Evolutionary conservation across 371 early-diverging fungal species (phyloP).

Genomic region (Cokeromyces recurvatus): DNA sequence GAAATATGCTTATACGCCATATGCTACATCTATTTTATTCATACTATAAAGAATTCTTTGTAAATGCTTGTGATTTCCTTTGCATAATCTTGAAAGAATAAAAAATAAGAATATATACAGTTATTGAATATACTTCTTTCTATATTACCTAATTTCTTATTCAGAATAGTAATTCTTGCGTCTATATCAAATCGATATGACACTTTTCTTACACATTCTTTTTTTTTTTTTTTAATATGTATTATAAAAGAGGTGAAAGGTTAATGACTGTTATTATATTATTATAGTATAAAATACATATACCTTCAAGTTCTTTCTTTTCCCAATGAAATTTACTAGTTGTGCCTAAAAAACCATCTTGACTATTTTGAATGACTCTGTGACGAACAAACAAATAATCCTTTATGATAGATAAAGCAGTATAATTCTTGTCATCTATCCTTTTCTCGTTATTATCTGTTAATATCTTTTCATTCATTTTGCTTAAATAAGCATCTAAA

Average conservation of each 20-base stretch:
- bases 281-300: neutral
- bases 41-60: too few species aligned
- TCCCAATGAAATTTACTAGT: constrained; percentile 27
- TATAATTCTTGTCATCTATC: too few species aligned
- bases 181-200: constrained; percentile 4
- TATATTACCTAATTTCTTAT: constrained; percentile 8
- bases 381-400: neutral
- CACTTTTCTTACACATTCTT: constrained; percentile 1
- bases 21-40: too few species aligned
- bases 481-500: neutral
- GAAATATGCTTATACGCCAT: too few species aligned
- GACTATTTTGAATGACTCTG: constrained; percentile 2
- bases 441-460: neutral
- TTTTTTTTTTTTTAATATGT: too few species aligned
- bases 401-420: neutral
- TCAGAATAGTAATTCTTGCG: constrained; percentile 1
- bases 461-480: neutral
- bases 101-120: too few species aligned
- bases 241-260: too few species aligned
- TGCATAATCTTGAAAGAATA: too few species aligned
- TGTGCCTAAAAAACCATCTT: constrained; percentile 22
- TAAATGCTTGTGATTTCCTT: too few species aligned
- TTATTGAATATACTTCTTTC: too few species aligned
- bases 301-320: constrained; percentile 27
- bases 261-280: neutral